Base-by-base conservation (phyloP, 2,329 filamentous ascomycete species). In the Byssothecium circinans region DNA sequence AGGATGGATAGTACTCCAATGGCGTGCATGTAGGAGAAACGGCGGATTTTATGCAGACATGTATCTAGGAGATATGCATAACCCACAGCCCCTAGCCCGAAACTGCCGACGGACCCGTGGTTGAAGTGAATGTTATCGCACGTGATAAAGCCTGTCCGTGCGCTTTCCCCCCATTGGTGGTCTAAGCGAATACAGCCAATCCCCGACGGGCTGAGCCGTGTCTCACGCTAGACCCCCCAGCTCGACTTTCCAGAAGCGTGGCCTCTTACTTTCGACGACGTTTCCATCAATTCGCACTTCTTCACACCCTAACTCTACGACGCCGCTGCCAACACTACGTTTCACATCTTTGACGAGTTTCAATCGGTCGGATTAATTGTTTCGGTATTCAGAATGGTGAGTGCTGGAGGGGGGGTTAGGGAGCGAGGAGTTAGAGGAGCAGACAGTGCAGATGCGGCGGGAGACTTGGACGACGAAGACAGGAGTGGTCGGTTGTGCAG, bases 191-290 rank as follows among this genome's bases (percentile, higher is more conserved):
- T 5, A 25, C 23, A 36, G 20, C 35, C 38, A 19, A 37, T 22
- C 35, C 37, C 42, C 35, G 47, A 41, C 25, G 38, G 47, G 29
- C 20, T 37, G 37, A 17, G 54, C 54, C 53, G 59, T 60, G 50
- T 52, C 38, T 51, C 38, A 41, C 55, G 50, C 54, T 64, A 62
- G 56, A n/a, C n/a, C 52, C 53, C 57, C 57, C 52, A 62, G 56
- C 54, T 54, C 51, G 51, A 52, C 54, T 61, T 62, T 64, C 62
- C 55, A 62, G 64, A 65, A 66, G 60, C 60, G 62, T 67, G 64
- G 57, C 65, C 41, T 43, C 32, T 43, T 27, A 41, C 25, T 22
- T 42, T 23, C 10, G 33, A 42, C 40, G 27, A 42, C 40, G 3
- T 22, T 27, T 27, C 27, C 27, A 42, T 32, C 25, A n/a, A 41